Percentiles rank a stretch among this genome's conserved stretches.
These are phyloP conservation scores for Pseudogymnoascus sp. DNA, from an alignment of 2,329 filamentous ascomycete species.

Conservation along the genomic window DNA sequence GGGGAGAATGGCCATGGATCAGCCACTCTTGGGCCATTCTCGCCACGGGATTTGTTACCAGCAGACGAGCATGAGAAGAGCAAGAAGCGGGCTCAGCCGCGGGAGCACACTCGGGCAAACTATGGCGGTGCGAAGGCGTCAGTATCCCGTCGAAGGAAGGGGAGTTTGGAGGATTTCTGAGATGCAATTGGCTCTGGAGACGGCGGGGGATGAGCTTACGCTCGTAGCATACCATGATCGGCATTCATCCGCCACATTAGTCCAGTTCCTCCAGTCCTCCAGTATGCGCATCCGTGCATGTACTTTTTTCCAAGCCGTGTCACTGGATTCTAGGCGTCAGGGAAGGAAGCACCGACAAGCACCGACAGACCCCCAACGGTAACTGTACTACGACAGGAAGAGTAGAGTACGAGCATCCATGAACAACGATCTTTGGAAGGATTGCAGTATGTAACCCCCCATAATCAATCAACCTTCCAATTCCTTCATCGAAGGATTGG, in stretches of 20 bases:
- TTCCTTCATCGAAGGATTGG: background rate
- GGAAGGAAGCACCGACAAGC: background rate
- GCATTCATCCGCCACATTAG: background rate
- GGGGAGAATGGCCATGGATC: background rate
- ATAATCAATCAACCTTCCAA: background rate
- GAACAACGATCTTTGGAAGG: background rate
- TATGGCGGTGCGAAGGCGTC: constrained; percentile 1
- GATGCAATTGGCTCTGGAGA: background rate
- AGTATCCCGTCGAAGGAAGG: background rate
- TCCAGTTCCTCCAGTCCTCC: background rate
- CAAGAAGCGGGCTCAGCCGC: background rate
- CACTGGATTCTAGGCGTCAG: constrained; percentile 6
- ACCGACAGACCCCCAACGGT: background rate
- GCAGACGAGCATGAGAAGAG: background rate
- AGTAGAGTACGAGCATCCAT: background rate
- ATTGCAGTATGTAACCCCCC: background rate
- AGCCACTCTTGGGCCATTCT: background rate
- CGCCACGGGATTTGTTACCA: constrained; percentile 2
- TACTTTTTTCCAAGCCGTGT: background rate
- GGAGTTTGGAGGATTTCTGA: background rate
- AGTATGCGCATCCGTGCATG: background rate
- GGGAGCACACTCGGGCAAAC: background rate
- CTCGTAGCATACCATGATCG: background rate
- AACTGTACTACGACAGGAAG: background rate
- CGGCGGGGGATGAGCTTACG: background rate